Evolutionary conservation across 352 stramenopile species (phyloP), one percentile per base, ranked within the genome.

Genomic region (Phytopythium cucurbitacearum): DNA sequence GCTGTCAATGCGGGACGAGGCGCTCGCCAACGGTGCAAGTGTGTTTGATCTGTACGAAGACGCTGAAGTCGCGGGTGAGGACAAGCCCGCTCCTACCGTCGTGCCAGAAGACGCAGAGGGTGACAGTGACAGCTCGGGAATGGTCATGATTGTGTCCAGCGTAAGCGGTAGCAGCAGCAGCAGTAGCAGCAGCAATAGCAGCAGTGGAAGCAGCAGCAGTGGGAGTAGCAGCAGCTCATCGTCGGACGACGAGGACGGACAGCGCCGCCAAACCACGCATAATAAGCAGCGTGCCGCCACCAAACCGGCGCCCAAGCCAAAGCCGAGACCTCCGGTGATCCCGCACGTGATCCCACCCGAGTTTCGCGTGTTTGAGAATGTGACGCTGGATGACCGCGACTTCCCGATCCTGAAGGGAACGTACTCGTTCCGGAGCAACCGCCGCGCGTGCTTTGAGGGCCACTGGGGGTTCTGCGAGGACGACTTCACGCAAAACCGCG

Each of bases 401-500:
- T 61, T 67, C 54, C 80, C 80, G 12, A 80, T 87, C 36, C 63
- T 91, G 40, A 78, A 67, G 33, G 80, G 80, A 5, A 59, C 60
- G 7, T 91, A 91, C 51, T 34, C 48, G 39, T 52, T 86, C 44
- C 67, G 60, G 1, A 62, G 56, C 21, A 73, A 63, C 44, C 68
- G 71, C 11, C 75, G 76, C 9, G 80, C 71, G 3, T 64, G 65
- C 42, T 89, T 89, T 48, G 52, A 64, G 3, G 80, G 80, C 0
- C 52, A 67, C 11, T 91, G 80, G 80, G 80, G 69, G 34, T 91
- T 91, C 42, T 81, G 56, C n/a, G 69, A 87, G 5, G 65, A 71
- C 1, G 77, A 78, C 10, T 87, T 86, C 32, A 60, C 68, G n/a
- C 43, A 45, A 1, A 53, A 67, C 3, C 64, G 40, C 5, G 56